A percentile compares a stretch with the other conserved stretches of the same genome.
These are phyloP conservation scores for Daldinia vernicosa DNA, from an alignment of 495 filamentous ascomycete genomes.

Conservation along the genomic window DNA sequence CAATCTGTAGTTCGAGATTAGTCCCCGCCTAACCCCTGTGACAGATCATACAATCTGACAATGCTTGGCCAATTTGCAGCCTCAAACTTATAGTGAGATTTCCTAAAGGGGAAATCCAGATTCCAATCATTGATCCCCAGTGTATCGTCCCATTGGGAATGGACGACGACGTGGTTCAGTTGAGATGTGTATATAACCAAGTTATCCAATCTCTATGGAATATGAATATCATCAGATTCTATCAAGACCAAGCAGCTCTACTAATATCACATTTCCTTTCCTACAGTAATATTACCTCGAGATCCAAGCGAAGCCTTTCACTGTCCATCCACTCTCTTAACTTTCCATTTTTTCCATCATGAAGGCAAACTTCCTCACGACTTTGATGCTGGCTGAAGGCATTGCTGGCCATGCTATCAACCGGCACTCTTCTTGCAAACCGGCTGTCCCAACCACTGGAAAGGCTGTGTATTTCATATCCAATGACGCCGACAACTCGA, in stretches of 20 bases:
- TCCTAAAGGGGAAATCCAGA: constrained; percentile 28
- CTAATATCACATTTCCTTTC: background rate
- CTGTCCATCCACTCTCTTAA: background rate
- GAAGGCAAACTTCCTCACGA: constrained; percentile 23
- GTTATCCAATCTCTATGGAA: background rate
- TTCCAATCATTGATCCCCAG: constrained; percentile 27
- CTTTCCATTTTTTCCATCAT: constrained; percentile 7
- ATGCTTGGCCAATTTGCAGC: constrained; percentile 8
- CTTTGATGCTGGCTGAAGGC: constrained; percentile 24
- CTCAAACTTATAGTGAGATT: constrained; percentile 13
- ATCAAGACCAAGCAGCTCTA: constrained; percentile 11
- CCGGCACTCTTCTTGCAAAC: background rate
- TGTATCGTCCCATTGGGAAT: background rate
- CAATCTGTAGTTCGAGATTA: background rate
- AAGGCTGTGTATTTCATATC: constrained; percentile 63
- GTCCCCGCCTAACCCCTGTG: background rate
- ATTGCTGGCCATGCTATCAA: constrained; percentile 29
- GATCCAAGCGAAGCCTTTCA: background rate
- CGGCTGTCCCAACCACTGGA: constrained; percentile 32
- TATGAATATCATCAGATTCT: constrained; percentile 3
- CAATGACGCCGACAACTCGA: constrained; percentile 57
- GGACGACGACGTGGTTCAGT: background rate
- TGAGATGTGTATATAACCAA: constrained; percentile 28
- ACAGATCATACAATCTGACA: background rate
- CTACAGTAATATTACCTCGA: background rate